Evolutionary conservation across 805 yeast species (phyloP), one percentile per base, ranked within the genome.

Genomic region (Scheffersomyces coipomensis): DNA sequence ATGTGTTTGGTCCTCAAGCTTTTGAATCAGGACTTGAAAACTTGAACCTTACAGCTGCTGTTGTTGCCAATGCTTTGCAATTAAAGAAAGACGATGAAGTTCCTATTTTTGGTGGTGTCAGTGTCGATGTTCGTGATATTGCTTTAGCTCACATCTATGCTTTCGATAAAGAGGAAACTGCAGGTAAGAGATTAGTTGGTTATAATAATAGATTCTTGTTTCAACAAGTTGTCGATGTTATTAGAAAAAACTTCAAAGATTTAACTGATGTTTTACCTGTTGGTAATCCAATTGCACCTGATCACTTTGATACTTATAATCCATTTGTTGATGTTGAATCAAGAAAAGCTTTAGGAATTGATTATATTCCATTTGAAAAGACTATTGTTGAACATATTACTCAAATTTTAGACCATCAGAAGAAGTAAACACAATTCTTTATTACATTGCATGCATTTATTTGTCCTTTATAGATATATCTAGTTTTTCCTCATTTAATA

Each of bases 361-460:
- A 59, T 15, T 68, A 62, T 44, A 63, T 56, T 36, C 46, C 52
- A 10, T 58, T 75, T 40, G 62, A 71, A 40, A 49, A 60, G 12
- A 52, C 72, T 3, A 62, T 76, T 5, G 54, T 52, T 19, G 78
- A 74, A 42, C 55, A 73, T n/a, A 55, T 67, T 25, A 45, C 49
- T 13, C 79, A 72, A 54, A 42, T 56, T 42, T 40, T 53, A 17
- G n/a, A n/a, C n/a, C n/a, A n/a, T n/a, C n/a, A n/a, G n/a, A n/a
- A n/a, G n/a, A 42, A n/a, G n/a, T n/a, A n/a, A n/a, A n/a, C n/a
- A n/a, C n/a, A n/a, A n/a, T n/a, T n/a, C n/a, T n/a, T n/a, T n/a
- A n/a, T n/a, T n/a, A n/a, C n/a, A n/a, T n/a, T n/a, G n/a, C n/a
- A n/a, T n/a, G n/a, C n/a, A n/a, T n/a, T n/a, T n/a, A n/a, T n/a